These are phyloP conservation scores for Suaeda aralocaspica DNA, from an alignment of 148 eudicot genomes.

Conservation along the genomic window DNA sequence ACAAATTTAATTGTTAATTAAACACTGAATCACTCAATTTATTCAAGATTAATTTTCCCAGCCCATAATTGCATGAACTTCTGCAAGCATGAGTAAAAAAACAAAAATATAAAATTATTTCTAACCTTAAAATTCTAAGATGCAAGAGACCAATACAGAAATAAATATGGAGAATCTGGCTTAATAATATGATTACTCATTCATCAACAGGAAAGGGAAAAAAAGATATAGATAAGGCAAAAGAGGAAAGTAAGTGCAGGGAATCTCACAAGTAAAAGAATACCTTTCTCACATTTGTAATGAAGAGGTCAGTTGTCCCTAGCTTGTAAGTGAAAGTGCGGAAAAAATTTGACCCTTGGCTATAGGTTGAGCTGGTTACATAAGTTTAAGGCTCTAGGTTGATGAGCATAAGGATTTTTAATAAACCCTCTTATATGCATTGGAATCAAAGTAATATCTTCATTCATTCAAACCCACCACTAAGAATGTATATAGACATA, in stretches of 20 bases:
- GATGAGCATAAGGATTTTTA: constrained; percentile 7
- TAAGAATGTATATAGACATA: constrained; percentile 4
- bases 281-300: constrained; percentile 15
- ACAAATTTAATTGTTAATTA: background rate
- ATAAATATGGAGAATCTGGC: background rate
- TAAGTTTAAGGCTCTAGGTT: constrained; percentile 3
- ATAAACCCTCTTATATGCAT: background rate
- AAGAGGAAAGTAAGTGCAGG: constrained; percentile 5
- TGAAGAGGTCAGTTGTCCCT: constrained; percentile 26
- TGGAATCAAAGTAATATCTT: constrained; percentile 14
- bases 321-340: constrained; percentile 24
- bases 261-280: constrained; percentile 25
- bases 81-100: background rate
- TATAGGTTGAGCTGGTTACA: constrained; percentile 25
- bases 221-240: background rate
- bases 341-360: constrained; percentile 25
- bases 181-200: background rate
- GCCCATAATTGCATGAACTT: background rate
- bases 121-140: background rate
- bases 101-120: background rate
- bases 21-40: background rate
- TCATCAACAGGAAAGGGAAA: background rate
- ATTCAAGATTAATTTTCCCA: background rate
- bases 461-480: constrained; percentile 10
- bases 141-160: constrained; percentile 14